Evolutionary conservation across 306 rosid genomes (phyloP), one percentile per base, ranked within the genome.

Genomic region (Carpinus fangiana): DNA sequence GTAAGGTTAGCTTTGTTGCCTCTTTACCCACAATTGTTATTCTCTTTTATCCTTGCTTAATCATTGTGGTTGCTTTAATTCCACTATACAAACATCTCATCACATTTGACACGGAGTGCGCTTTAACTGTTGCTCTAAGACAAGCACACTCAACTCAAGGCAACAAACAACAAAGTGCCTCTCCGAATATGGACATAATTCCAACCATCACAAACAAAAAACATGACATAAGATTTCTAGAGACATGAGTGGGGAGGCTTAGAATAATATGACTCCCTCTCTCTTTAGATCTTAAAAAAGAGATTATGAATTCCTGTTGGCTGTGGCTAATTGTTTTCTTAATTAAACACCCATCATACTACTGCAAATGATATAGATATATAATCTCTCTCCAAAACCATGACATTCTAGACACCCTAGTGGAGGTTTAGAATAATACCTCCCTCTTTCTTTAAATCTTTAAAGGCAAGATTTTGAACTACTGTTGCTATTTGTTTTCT

Each of bases 1-100:
- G 78, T 74, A 23, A 62, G 1, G 8, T 48, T 74, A 75, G 77
- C 84, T 87, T 84, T 90, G 90, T 84, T 86, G 77, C 84, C 85
- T 78, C 83, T 90, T 87, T 86, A 46, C 85, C 83, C 85, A 72
- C 87, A 75, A 45, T 36, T 52, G 8, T 41, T 73, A 67, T 87
- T 79, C 77, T 68, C 64, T 78, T 78, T 72, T 60, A 74, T 80
- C 83, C 21, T n/a, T 31, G 14, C 36, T 76, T 79, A 68, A 86
- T 86, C 47, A 82, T 78, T 70, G 77, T 52, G 78, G 84, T 73
- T 67, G 38, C 84, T 80, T 82, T 85, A 48, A 48, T 11, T 48
- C 52, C 86, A 81, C 60, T 67, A 78, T 83, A 52, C 70, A 53
- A 31, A 68, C 50, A 77, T 87, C 87, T 86, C 72, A 68, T 77